These are phyloP conservation scores for Scedosporium minutisporum DNA, from an alignment of 2,329 filamentous ascomycete genomes.

Conservation along the genomic window DNA sequence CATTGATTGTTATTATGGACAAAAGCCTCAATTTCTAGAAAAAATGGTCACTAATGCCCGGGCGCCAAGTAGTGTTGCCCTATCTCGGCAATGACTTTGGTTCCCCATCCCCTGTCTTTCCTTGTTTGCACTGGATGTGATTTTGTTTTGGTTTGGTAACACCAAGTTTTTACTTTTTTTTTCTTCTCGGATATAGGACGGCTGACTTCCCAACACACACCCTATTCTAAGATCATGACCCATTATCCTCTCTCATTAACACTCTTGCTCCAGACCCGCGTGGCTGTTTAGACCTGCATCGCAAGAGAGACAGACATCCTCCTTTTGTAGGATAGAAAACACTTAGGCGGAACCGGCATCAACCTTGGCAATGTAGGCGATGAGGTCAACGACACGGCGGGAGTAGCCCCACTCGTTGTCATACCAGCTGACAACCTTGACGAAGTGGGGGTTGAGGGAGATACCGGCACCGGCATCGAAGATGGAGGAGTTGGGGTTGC, in stretches of 20 bases:
- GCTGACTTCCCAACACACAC: constrained; percentile 1
- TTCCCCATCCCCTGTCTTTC: not conserved
- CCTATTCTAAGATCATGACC: not conserved
- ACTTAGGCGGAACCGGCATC: constrained; percentile 46
- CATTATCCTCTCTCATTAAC: not conserved
- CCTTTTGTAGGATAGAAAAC: not conserved
- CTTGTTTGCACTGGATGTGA: not conserved
- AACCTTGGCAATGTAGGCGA: constrained; percentile 69
- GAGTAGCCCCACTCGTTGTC: constrained; percentile 99
- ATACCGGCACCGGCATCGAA: constrained; percentile 99
- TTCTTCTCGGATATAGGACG: constrained; percentile 7
- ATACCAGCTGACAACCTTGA: constrained; percentile 98
- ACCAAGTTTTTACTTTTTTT: constrained; percentile 8
- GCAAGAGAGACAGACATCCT: not conserved
- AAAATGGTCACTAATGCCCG: not conserved
- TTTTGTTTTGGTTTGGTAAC: not conserved
- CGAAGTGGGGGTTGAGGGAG: constrained; percentile 94
- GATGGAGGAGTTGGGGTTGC: constrained; percentile 90
- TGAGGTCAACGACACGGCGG: constrained; percentile 81
- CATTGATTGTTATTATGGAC: not conserved
- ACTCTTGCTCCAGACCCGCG: not conserved
- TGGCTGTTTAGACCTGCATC: not conserved
- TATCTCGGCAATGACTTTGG: not conserved
- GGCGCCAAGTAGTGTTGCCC: not conserved
- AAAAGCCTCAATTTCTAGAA: not conserved